These are phyloP conservation scores for Saccharum spontaneum DNA, from an alignment of 176 grass and related monocot species.

Conservation along the genomic window DNA sequence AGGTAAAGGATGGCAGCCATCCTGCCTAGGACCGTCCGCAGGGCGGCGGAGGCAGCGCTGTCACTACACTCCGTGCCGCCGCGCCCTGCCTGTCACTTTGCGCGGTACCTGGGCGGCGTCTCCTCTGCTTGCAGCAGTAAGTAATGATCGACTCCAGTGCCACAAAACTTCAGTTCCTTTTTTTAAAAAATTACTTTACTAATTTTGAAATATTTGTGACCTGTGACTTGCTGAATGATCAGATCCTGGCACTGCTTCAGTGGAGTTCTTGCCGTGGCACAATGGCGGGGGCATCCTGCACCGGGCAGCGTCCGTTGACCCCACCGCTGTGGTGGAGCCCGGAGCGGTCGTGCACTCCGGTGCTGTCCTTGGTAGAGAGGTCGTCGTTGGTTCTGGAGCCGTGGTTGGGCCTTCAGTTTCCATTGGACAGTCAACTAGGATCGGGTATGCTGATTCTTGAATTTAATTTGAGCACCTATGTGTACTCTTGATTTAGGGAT, in stretches of 20 bases:
- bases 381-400: conserved; percentile 62
- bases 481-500: neutral
- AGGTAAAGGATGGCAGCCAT: conserved; percentile 14
- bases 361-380: conserved; percentile 54
- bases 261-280: conserved; percentile 47
- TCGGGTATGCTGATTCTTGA: conserved; percentile 50
- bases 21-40: neutral
- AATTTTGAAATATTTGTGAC: neutral
- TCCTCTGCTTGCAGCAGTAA: conserved; percentile 9
- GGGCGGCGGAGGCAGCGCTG: neutral
- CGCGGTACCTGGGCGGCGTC: neutral
- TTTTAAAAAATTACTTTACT: neutral
- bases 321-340: conserved; percentile 38
- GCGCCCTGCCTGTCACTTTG: neutral
- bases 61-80: neutral
- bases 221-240: neutral
- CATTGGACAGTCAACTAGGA: conserved; percentile 61
- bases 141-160: neutral
- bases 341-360: conserved; percentile 60
- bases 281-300: conserved; percentile 64
- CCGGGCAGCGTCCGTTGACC: conserved; percentile 35
- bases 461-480: neutral
- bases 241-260: neutral
- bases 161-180: neutral
- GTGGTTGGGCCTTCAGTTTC: conserved; percentile 70